Percentiles rank a stretch among this genome's conserved stretches.
These are phyloP conservation scores for Penicillium robsamsonii DNA, from an alignment of 495 filamentous ascomycete species.

Conservation along the genomic window DNA sequence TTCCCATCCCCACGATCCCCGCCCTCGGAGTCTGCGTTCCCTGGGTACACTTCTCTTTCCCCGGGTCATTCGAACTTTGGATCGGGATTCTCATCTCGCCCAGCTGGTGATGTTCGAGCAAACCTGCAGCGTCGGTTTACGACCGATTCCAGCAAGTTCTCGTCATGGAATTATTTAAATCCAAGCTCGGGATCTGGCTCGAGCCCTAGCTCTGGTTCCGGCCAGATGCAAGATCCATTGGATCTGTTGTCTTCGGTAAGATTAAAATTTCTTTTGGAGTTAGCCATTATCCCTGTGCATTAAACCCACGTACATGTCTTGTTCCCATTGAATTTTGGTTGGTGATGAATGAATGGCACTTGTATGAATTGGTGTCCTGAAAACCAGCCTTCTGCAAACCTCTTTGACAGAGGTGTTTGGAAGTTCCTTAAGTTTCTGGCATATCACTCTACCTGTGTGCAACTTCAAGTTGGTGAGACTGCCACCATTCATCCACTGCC, in stretches of 20 bases:
- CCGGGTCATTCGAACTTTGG: slow-evolving; percentile 60
- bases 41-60: slow-evolving; percentile 66
- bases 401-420: background rate
- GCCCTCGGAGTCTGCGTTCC: slow-evolving; percentile 66
- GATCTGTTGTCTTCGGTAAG: slow-evolving; percentile 59
- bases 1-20: slow-evolving; percentile 73
- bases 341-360: background rate
- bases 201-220: slow-evolving; percentile 33
- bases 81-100: slow-evolving; percentile 50
- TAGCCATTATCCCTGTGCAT: slow-evolving; percentile 3
- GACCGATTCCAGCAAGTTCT: slow-evolving; percentile 82
- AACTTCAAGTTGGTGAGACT: background rate
- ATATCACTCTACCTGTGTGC: background rate
- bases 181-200: slow-evolving; percentile 26
- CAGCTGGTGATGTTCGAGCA: slow-evolving; percentile 60
- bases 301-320: background rate
- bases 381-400: background rate
- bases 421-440: background rate
- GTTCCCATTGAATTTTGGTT: background rate
- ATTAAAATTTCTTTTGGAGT: slow-evolving; percentile 13
- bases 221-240: slow-evolving; percentile 53
- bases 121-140: slow-evolving; percentile 90
- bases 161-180: slow-evolving; percentile 67
- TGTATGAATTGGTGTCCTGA: background rate
- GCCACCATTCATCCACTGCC: background rate